A percentile compares a stretch with the other conserved stretches of the same genome.
Evolutionary conservation across 2,329 filamentous ascomycete species (phyloP).

Genomic region (Sphaerulina vaccinii): DNA sequence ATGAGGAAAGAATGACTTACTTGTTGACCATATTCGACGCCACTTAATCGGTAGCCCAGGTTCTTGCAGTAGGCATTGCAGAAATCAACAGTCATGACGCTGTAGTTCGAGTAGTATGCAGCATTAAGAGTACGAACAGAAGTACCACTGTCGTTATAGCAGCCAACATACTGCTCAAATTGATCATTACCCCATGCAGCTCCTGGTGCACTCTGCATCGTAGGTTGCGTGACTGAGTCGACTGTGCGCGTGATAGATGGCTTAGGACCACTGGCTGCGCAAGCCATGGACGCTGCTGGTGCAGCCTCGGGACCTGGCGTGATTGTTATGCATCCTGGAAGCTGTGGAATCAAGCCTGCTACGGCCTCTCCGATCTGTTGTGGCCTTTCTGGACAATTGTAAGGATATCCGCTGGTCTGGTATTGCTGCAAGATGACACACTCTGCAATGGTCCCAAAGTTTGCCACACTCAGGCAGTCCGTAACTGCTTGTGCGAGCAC

Average conservation of each 20-base stretch:
- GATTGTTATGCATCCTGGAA: slow-evolving; percentile 39
- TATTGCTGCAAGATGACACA: slow-evolving; percentile 36
- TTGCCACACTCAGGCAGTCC: slow-evolving; percentile 37
- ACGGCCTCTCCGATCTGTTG: slow-evolving; percentile 34
- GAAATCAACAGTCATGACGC: slow-evolving; percentile 36
- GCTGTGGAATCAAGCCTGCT: slow-evolving; percentile 31
- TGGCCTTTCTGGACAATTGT: slow-evolving; percentile 36
- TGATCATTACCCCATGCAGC: slow-evolving; percentile 25
- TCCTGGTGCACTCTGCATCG: slow-evolving; percentile 31
- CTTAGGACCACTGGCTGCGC: slow-evolving; percentile 23
- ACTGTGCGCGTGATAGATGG: slow-evolving; percentile 32
- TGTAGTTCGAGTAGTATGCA: slow-evolving; percentile 26
- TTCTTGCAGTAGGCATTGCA: slow-evolving; percentile 36
- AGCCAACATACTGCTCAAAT: slow-evolving; percentile 36
- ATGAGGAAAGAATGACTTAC: too few relatives aligned
- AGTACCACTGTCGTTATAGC: slow-evolving; percentile 37
- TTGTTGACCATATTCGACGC: slow-evolving; percentile 36
- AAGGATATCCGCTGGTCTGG: slow-evolving; percentile 30
- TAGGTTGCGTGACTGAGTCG: slow-evolving; percentile 33
- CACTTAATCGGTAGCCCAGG: slow-evolving; percentile 33
- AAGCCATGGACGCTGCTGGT: slow-evolving; percentile 33
- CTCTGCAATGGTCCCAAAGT: slow-evolving; percentile 38
- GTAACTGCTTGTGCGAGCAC: slow-evolving; percentile 43
- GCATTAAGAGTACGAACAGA: slow-evolving; percentile 31
- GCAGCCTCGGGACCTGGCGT: slow-evolving; percentile 34